Evolutionary conservation across 2,329 filamentous ascomycete genomes (phyloP).

Genomic region (Rhytidhysteron rufulum): DNA sequence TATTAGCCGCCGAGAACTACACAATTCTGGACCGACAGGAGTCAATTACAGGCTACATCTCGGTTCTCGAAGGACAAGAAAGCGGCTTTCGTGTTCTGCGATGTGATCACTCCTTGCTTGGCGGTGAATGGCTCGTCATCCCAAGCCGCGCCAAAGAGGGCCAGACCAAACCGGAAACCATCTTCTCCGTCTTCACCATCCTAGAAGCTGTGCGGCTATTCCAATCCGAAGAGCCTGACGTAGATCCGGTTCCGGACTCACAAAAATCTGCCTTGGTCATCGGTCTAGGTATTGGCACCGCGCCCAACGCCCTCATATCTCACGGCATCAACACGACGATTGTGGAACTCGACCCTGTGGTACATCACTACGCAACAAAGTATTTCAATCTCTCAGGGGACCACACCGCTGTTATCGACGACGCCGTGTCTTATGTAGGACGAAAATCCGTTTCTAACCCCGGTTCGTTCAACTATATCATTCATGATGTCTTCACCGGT

Average conservation of each 20-base stretch:
- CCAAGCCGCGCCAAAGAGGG: constrained; percentile 34
- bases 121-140: constrained; percentile 79
- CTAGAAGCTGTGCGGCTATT: constrained; percentile 82
- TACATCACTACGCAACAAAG: constrained; percentile 75
- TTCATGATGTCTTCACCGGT: constrained; percentile 97
- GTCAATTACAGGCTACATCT: constrained; percentile 87
- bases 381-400: constrained; percentile 79
- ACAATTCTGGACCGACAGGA: constrained; percentile 76
- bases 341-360: constrained; percentile 88
- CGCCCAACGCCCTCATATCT: constrained; percentile 76
- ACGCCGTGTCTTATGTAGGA: constrained; percentile 69
- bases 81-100: constrained; percentile 76
- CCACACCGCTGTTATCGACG: constrained; percentile 74
- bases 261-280: constrained; percentile 80
- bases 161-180: constrained; percentile 68
- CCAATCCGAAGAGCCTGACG: constrained; percentile 31
- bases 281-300: constrained; percentile 88
- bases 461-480: constrained; percentile 76
- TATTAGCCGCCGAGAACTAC: constrained; percentile 62
- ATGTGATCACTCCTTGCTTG: constrained; percentile 90
- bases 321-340: constrained; percentile 92
- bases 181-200: constrained; percentile 95
- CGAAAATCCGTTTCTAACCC: constrained; percentile 45
- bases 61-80: constrained; percentile 72
- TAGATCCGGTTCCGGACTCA: constrained; percentile 50